Evolutionary conservation across 176 grass and related monocot genomes (phyloP).

Genomic region (Themeda triandra): DNA sequence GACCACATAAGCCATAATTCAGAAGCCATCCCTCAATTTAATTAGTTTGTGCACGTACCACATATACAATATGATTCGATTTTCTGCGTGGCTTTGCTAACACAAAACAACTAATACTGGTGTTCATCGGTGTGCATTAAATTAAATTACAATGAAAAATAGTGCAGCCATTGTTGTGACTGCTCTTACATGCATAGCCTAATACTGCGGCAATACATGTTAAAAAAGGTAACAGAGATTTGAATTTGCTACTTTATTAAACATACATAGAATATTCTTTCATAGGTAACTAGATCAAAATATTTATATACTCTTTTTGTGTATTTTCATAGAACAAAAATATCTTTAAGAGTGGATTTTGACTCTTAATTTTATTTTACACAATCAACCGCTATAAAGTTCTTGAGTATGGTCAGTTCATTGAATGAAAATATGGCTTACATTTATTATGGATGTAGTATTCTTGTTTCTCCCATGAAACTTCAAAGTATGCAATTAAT

Average conservation of each 20-base stretch:
- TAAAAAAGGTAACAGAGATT: background rate
- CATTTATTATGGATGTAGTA: background rate
- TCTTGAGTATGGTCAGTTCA: background rate
- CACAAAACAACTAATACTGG: background rate
- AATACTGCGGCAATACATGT: background rate
- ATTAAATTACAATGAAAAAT: background rate
- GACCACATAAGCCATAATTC: background rate
- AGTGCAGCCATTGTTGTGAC: background rate
- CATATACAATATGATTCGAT: background rate
- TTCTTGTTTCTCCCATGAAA: background rate
- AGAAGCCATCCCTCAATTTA: background rate
- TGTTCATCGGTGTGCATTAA: background rate
- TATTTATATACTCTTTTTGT: background rate
- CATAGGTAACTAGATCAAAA: background rate
- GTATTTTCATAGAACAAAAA: background rate
- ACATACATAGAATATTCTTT: background rate
- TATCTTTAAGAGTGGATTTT: background rate
- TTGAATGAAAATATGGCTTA: background rate
- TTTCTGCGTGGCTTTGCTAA: background rate
- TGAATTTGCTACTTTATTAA: background rate
- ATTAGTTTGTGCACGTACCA: background rate
- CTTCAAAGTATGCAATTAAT: background rate
- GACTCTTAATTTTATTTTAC: background rate
- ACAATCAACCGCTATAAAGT: background rate
- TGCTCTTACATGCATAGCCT: no score